Conservation (phyloP, 2,329 filamentous ascomycete species). For the Orbilia javanica region DNA sequence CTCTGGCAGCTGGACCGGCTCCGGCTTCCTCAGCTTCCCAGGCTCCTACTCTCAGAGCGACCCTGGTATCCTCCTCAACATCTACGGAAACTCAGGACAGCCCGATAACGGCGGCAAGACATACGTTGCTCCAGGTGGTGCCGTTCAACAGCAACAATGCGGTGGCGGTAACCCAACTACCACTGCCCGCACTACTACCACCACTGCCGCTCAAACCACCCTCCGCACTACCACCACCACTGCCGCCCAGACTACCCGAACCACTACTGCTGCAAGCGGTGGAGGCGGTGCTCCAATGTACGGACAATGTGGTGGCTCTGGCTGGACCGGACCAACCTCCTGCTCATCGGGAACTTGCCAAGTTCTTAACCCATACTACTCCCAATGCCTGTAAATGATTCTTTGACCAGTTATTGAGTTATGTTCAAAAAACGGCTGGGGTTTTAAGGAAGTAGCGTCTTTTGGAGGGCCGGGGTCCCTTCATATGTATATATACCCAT, state of each 20-base stretch:
- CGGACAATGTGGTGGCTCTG: constrained; percentile 64
- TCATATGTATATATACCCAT: constrained; percentile 47
- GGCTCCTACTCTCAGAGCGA: constrained; percentile 64
- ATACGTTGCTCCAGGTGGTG: constrained; percentile 53
- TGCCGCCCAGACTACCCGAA: constrained; percentile 26
- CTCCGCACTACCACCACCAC: constrained; percentile 17
- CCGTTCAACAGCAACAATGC: constrained; percentile 35
- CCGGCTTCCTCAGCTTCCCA: constrained; percentile 62
- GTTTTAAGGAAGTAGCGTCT: neutral
- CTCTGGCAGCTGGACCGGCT: constrained; percentile 63
- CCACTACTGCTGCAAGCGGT: neutral
- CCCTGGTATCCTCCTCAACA: constrained; percentile 61
- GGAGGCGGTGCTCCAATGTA: constrained; percentile 61
- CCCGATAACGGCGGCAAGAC: constrained; percentile 47
- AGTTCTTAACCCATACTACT: constrained; percentile 63
- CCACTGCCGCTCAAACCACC: constrained; percentile 20
- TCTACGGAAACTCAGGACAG: constrained; percentile 42
- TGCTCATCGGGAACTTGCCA: constrained; percentile 64
- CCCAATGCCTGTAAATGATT: constrained; percentile 46
- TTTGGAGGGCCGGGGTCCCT: neutral
- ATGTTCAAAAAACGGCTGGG: neutral
- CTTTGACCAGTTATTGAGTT: neutral
- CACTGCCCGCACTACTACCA: constrained; percentile 19
- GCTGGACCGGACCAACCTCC: constrained; percentile 64
- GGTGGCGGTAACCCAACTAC: constrained; percentile 36